phyloP scores from a whole-genome alignment of 192 early-diverging fungal species.

The Coemansia sp. region DNA sequence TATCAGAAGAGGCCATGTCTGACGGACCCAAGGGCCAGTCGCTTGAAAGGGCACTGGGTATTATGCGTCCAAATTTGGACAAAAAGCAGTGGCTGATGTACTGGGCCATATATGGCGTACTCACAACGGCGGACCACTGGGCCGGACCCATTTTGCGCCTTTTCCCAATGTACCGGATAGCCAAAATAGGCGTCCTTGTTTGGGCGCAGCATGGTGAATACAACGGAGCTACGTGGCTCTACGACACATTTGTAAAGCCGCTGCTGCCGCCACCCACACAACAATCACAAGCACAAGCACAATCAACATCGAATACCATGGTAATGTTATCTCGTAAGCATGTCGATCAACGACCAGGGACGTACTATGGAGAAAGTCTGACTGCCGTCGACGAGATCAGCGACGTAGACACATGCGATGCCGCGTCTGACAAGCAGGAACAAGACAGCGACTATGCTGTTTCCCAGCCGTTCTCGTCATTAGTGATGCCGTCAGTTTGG shows the following conservation, averaged over 20 bases:
- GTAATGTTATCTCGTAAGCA: not conserved
- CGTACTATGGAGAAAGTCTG: not conserved
- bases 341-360: not conserved
- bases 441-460: not conserved
- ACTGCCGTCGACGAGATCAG: not conserved
- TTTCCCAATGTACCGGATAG: conserved; percentile 48
- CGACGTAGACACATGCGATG: not conserved
- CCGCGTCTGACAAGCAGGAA: not conserved
- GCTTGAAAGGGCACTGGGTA: conserved; percentile 27
- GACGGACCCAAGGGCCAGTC: not conserved
- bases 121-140: conserved; percentile 51
- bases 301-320: not conserved
- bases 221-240: conserved; percentile 50
- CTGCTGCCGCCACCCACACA: conserved; percentile 33
- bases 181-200: conserved; percentile 41
- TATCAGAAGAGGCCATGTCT: not conserved
- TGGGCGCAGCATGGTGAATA: conserved; percentile 51
- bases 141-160: conserved; percentile 42
- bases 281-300: not conserved
- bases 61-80: conserved; percentile 29
- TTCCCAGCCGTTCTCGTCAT: conserved; percentile 13
- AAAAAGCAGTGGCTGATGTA: conserved; percentile 54
- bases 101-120: conserved; percentile 46
- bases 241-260: conserved; percentile 42
- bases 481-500: conserved; percentile 37